A percentile compares a stretch with the other conserved stretches of the same genome.
These are phyloP conservation scores for Marvania coccoides DNA, from an alignment of 139 green algal genomes.

Conservation along the genomic window DNA sequence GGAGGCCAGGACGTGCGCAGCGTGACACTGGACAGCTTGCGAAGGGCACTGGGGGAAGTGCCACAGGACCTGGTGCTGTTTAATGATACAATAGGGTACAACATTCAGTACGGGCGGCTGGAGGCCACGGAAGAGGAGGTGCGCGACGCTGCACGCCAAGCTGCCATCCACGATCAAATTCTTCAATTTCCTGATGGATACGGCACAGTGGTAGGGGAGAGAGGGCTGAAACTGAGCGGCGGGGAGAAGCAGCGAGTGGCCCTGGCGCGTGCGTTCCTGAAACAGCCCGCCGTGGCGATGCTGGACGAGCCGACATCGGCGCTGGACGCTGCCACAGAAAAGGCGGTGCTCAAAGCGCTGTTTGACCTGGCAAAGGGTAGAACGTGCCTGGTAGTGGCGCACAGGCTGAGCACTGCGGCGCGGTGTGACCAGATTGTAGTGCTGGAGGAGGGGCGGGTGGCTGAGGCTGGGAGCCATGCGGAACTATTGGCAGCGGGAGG, in stretches of 20 bases:
- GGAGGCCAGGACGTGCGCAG: slow-evolving; percentile 55
- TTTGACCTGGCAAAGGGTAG: slow-evolving; percentile 44
- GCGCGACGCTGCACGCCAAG: slow-evolving; percentile 17
- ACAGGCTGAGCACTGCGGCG: slow-evolving; percentile 87
- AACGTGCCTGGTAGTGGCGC: slow-evolving; percentile 92
- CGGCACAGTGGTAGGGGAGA: slow-evolving; percentile 84
- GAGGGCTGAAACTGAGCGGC: slow-evolving; percentile 87
- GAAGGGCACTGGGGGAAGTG: slow-evolving; percentile 41
- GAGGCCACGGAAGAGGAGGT: slow-evolving; percentile 51
- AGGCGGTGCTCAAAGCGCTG: slow-evolving; percentile 44
- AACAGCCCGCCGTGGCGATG: slow-evolving; percentile 67
- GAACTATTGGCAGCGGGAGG: slow-evolving; percentile 61
- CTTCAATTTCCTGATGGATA: slow-evolving; percentile 83
- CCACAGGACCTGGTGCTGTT: slow-evolving; percentile 92
- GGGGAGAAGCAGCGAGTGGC: slow-evolving; percentile 94
- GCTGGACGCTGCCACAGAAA: slow-evolving; percentile 73
- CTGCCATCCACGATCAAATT: slow-evolving; percentile 82
- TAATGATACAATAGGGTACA: slow-evolving; percentile 92
- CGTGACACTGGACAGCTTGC: slow-evolving; percentile 39
- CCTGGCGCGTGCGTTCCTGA: slow-evolving; percentile 79
- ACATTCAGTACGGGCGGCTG: slow-evolving; percentile 78
- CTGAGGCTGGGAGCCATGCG: slow-evolving; percentile 71
- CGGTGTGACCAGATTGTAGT: slow-evolving; percentile 87
- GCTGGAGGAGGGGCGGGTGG: slow-evolving; percentile 69
- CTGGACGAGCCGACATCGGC: slow-evolving; percentile 91